Percentiles rank a stretch among this genome's conserved stretches.
Evolutionary conservation across 192 early-diverging fungal genomes (phyloP).

Genomic region (Coemansia sp.): DNA sequence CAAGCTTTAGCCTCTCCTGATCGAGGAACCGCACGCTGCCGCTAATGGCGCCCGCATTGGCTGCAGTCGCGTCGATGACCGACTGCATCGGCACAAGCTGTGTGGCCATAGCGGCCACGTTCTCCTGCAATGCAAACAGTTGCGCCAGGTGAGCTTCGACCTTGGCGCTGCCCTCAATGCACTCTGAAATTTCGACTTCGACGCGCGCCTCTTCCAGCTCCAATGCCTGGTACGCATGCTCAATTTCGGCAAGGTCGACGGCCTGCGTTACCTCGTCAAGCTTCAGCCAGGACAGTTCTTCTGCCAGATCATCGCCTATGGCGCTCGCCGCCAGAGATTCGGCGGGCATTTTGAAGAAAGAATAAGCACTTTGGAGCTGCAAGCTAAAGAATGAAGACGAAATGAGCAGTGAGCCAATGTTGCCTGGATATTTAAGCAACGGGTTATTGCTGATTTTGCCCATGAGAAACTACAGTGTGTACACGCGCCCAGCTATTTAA

Average conservation of each 20-base stretch:
- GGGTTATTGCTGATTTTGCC: too few relatives aligned
- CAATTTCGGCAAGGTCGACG: slow-evolving; percentile 25
- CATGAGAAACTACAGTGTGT: too few relatives aligned
- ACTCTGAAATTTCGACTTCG: slow-evolving; percentile 39
- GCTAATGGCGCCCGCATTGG: slow-evolving; percentile 77
- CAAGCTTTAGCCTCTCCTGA: slow-evolving; percentile 70
- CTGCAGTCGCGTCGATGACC: slow-evolving; percentile 43
- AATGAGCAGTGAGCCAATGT: too few relatives aligned
- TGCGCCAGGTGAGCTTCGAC: slow-evolving; percentile 13
- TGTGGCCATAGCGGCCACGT: slow-evolving; percentile 3
- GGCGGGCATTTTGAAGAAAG: background rate
- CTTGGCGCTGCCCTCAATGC: slow-evolving; percentile 13
- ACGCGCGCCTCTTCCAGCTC: slow-evolving; percentile 49
- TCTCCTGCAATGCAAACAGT: slow-evolving; percentile 9
- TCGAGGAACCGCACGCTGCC: slow-evolving; percentile 82
- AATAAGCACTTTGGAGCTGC: too few relatives aligned
- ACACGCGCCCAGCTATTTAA: too few relatives aligned
- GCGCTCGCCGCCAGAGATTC: background rate
- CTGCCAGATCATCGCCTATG: slow-evolving; percentile 10
- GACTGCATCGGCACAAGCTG: slow-evolving; percentile 25
- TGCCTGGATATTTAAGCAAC: too few relatives aligned
- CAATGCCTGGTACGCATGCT: slow-evolving; percentile 29
- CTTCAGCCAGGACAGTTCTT: slow-evolving; percentile 10
- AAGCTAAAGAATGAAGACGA: too few relatives aligned
- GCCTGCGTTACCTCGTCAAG: slow-evolving; percentile 15